Percentiles rank a stretch among this genome's conserved stretches.
Evolutionary conservation across 2,329 filamentous ascomycete genomes (phyloP).

Genomic region (Calycina herbarum): DNA sequence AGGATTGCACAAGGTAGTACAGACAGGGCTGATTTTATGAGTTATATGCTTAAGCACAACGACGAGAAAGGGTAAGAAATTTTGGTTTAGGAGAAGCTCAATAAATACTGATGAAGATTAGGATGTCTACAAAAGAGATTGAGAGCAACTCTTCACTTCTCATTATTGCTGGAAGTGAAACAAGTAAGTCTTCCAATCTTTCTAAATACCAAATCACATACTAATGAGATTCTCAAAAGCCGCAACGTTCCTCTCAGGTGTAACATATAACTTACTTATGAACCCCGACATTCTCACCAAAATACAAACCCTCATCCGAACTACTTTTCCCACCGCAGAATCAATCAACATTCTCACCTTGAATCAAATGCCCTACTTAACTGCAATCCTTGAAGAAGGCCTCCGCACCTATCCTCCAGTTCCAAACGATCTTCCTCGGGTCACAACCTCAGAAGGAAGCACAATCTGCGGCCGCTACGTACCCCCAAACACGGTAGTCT

Average conservation of each 20-base stretch:
- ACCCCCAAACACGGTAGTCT: not conserved
- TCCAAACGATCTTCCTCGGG: not conserved
- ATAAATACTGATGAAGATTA: not conserved
- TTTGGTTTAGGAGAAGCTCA: not conserved
- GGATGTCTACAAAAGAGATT: conserved; percentile 17
- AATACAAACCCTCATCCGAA: not conserved
- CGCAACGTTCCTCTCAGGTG: not conserved
- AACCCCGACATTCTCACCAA: not conserved
- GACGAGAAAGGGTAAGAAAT: conserved; percentile 14
- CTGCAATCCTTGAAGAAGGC: not conserved
- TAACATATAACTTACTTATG: not conserved
- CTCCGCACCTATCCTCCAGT: not conserved
- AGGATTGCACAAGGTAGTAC: not conserved
- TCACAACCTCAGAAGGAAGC: not conserved
- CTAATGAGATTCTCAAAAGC: not conserved
- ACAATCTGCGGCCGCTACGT: not conserved
- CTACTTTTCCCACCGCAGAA: not conserved
- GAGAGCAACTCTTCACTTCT: conserved; percentile 9
- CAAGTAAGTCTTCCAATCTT: conserved; percentile 24
- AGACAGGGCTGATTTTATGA: conserved; percentile 35
- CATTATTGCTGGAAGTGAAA: conserved; percentile 37
- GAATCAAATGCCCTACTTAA: not conserved
- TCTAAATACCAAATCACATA: not conserved
- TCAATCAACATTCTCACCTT: not conserved
- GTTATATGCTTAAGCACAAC: conserved; percentile 27